Percentiles rank a stretch among this genome's conserved stretches.
Conservation (phyloP, 164 flowering plant species). For the Annona squamosa region DNA sequence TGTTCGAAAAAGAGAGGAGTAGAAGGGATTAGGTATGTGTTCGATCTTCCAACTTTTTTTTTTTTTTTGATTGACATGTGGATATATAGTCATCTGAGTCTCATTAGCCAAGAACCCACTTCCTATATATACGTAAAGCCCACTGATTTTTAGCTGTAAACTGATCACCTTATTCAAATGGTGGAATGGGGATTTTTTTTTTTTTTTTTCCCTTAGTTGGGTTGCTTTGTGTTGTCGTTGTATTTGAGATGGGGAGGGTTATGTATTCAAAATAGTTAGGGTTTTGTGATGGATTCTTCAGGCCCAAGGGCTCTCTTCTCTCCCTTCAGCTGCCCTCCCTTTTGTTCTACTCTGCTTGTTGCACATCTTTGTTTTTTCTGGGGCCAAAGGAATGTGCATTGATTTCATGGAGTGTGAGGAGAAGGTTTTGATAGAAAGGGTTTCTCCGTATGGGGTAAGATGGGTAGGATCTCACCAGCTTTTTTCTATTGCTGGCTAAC, state of each 20-base stretch:
- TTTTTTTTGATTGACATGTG: slow-evolving; percentile 13
- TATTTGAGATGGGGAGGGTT: slow-evolving; percentile 8
- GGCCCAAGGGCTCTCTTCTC: neutral
- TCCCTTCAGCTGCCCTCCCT: neutral
- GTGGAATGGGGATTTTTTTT: neutral
- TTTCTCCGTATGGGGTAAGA: slow-evolving; percentile 10
- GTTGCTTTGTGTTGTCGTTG: slow-evolving; percentile 10
- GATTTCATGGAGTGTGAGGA: neutral
- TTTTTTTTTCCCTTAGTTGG: slow-evolving; percentile 7
- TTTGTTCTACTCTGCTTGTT: slow-evolving; percentile 1
- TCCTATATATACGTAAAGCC: neutral
- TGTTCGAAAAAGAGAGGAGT: slow-evolving; percentile 29
- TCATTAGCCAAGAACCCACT: slow-evolving; percentile 6
- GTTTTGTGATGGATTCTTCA: neutral
- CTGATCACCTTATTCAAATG: slow-evolving; percentile 6
- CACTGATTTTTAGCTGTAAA: slow-evolving; percentile 12
- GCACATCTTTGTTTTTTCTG: slow-evolving; percentile 4
- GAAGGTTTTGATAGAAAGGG: slow-evolving; percentile 15
- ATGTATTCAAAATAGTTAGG: slow-evolving; percentile 8
- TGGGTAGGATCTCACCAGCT: slow-evolving; percentile 5
- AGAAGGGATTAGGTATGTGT: slow-evolving; percentile 19
- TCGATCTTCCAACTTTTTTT: neutral
- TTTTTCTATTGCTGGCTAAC: slow-evolving; percentile 13
- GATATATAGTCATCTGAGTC: neutral
- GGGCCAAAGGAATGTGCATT: slow-evolving; percentile 3